Percentiles rank a stretch among this genome's conserved stretches.
These are phyloP conservation scores for Verruconis gallopava DNA, from an alignment of 2,329 filamentous ascomycete genomes.

Conservation along the genomic window DNA sequence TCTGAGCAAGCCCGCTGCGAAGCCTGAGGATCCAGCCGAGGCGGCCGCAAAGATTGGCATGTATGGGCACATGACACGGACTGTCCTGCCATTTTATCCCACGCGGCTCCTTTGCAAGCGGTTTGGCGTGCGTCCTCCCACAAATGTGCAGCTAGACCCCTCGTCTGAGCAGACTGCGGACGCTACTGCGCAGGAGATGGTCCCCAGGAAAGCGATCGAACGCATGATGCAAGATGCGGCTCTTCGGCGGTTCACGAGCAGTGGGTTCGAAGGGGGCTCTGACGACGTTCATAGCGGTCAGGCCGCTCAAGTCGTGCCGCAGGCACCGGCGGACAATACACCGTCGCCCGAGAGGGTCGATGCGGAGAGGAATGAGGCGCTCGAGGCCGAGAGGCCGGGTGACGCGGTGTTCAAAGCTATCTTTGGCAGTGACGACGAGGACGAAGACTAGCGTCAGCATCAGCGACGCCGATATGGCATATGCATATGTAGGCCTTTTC, in stretches of 20 bases:
- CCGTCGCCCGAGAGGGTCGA: conserved; percentile 37
- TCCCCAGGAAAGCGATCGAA: conserved; percentile 42
- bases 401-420: conserved; percentile 84
- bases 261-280: conserved; percentile 16
- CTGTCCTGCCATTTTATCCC: conserved; percentile 59
- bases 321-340: conserved; percentile 13
- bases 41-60: conserved; percentile 81
- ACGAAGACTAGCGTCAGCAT: conserved; percentile 6
- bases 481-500: too few species aligned
- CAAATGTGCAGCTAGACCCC: conserved; percentile 48
- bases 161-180: conserved; percentile 18
- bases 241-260: conserved; percentile 12
- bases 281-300: conserved; percentile 3
- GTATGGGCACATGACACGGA: conserved; percentile 81
- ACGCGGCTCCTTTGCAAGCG: conserved; percentile 82
- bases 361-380: conserved; percentile 61
- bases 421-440: conserved; percentile 65
- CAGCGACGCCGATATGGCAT: too few species aligned
- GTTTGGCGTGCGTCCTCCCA: conserved; percentile 57
- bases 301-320: conserved; percentile 10
- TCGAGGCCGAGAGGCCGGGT: conserved; percentile 61
- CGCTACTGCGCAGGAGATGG: conserved; percentile 29
- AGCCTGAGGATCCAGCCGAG: conserved; percentile 54
- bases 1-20: conserved; percentile 7
- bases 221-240: conserved; percentile 38